Conservation (phyloP, 2,329 filamentous ascomycete genomes). For the Alternaria tenuissima region DNA sequence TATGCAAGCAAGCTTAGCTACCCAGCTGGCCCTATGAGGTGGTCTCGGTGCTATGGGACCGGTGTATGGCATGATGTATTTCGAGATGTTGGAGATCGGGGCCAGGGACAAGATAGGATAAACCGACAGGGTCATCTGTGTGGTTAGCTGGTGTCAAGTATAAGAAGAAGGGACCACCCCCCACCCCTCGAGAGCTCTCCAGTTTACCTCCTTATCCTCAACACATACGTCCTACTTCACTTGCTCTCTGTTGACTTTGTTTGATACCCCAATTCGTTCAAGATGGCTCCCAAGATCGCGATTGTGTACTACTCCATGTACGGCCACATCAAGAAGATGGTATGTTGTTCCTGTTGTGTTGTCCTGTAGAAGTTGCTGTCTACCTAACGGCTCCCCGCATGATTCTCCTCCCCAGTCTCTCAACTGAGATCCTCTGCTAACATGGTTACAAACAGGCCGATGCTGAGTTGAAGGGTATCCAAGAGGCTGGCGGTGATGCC, state of each 20-base stretch:
- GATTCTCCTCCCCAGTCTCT: background rate
- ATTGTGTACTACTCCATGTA: constrained; percentile 72
- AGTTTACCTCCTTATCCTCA: background rate
- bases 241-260: constrained; percentile 1
- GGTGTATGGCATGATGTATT: constrained; percentile 1
- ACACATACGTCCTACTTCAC: background rate
- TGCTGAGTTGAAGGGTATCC: constrained; percentile 89
- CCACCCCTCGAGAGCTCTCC: background rate
- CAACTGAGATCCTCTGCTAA: constrained; percentile 11
- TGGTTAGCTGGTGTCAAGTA: background rate
- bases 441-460: constrained; percentile 69
- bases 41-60: background rate
- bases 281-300: constrained; percentile 89
- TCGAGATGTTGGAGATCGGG: background rate
- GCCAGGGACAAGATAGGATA: background rate
- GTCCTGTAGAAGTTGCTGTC: background rate
- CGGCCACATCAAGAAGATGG: constrained; percentile 46
- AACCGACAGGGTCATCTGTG: background rate
- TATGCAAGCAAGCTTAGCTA: background rate
- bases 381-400: background rate
- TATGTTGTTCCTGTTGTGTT: constrained; percentile 23
- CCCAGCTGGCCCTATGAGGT: background rate
- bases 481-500: constrained; percentile 81
- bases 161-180: background rate
- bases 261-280: constrained; percentile 30